Conservation (phyloP, 805 yeast species). For the Saccharomycopsis olivae region DNA sequence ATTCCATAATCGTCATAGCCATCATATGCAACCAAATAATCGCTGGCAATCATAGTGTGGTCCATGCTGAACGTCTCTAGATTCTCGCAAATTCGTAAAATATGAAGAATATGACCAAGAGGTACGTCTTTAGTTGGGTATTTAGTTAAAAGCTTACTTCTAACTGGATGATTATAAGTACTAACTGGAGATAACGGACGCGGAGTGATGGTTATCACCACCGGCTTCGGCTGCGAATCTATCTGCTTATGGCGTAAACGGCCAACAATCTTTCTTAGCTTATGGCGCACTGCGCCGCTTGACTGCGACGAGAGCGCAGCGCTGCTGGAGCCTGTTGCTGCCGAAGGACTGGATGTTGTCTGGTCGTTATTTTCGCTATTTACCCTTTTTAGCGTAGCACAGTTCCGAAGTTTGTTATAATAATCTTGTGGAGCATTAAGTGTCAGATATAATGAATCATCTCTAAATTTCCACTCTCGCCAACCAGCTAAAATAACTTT, state of each 20-base stretch:
- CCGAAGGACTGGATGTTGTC: neutral
- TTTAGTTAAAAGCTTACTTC: constrained; percentile 48
- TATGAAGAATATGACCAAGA: constrained; percentile 60
- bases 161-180: constrained; percentile 39
- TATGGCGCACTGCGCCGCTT: neutral
- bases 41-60: constrained; percentile 51
- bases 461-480: constrained; percentile 84
- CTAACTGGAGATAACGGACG: neutral
- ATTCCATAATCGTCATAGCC: constrained; percentile 14
- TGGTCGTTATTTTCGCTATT: too few species aligned
- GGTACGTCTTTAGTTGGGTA: constrained; percentile 75
- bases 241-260: neutral
- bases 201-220: neutral
- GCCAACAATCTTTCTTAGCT: neutral
- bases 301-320: neutral
- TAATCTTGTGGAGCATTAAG: constrained; percentile 22
- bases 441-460: constrained; percentile 53
- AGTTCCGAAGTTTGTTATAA: constrained; percentile 11
- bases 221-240: neutral
- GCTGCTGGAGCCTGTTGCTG: neutral
- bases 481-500: constrained; percentile 57
- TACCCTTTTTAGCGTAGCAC: too few species aligned
- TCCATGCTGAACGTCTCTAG: constrained; percentile 46
- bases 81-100: constrained; percentile 58
- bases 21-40: constrained; percentile 40